phyloP scores from a whole-genome alignment of 163 green algal genomes.

The Smithsoniella earleae region DNA sequence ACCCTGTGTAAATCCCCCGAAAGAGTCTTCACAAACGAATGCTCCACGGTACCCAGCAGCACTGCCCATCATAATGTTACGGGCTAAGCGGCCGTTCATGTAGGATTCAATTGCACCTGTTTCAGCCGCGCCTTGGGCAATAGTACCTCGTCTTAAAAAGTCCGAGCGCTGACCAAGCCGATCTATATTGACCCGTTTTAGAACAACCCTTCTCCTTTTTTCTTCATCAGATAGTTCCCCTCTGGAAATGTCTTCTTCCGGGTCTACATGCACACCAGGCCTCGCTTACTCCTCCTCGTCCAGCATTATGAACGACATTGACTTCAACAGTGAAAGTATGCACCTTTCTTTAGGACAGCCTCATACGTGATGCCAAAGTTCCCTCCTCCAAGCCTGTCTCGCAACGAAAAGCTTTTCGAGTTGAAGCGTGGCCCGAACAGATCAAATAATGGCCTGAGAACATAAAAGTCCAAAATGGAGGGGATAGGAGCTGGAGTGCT shows the following conservation, averaged over 20 bases:
- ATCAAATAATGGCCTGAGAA: slow-evolving; percentile 48
- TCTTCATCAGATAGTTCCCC: slow-evolving; percentile 55
- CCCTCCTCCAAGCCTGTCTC: slow-evolving; percentile 64
- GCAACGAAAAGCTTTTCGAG: slow-evolving; percentile 57
- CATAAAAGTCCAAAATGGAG: slow-evolving; percentile 69
- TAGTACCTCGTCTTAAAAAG: slow-evolving; percentile 75
- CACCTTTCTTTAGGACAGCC: slow-evolving; percentile 40
- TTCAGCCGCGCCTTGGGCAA: slow-evolving; percentile 76
- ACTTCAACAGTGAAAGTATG: too few species aligned
- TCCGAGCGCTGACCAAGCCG: slow-evolving; percentile 40
- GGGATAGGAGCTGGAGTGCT: slow-evolving; percentile 38
- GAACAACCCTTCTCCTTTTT: slow-evolving; percentile 75
- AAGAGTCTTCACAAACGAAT: slow-evolving; percentile 37
- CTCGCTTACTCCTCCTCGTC: too few species aligned
- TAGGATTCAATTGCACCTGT: slow-evolving; percentile 76
- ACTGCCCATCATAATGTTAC: slow-evolving; percentile 30
- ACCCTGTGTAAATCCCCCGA: slow-evolving; percentile 54
- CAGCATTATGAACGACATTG: too few species aligned
- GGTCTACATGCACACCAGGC: too few species aligned
- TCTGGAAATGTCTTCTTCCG: slow-evolving; percentile 24
- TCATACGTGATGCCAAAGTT: slow-evolving; percentile 71
- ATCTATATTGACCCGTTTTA: slow-evolving; percentile 81
- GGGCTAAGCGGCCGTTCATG: slow-evolving; percentile 57
- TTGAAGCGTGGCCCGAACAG: slow-evolving; percentile 37
- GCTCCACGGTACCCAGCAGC: slow-evolving; percentile 3